phyloP scores from a whole-genome alignment of 257 asterid genomes.

The Solanum bulbocastanum region DNA sequence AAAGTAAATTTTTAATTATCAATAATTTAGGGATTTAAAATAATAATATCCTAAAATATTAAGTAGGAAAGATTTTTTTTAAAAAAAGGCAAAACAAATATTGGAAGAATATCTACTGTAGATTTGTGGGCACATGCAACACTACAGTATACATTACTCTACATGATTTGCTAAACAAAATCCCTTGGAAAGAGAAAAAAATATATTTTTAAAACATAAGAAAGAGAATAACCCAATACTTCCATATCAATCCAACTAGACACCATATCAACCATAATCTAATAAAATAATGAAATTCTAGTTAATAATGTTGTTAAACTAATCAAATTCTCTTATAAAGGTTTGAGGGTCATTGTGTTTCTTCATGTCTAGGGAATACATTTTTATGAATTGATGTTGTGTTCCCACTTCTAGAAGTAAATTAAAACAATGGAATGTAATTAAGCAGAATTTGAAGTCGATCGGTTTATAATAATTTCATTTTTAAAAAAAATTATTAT shows the following conservation, averaged over 20 bases:
- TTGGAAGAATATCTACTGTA: slow-evolving; percentile 33
- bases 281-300: slow-evolving; percentile 16
- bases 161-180: slow-evolving; percentile 11
- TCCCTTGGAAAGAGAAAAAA: not conserved
- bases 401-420: not conserved
- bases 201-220: not conserved
- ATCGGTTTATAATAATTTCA: not conserved
- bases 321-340: not conserved
- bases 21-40: not conserved
- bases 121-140: slow-evolving; percentile 39
- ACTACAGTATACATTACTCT: slow-evolving; percentile 4
- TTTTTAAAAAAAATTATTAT: too few species aligned
- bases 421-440: slow-evolving; percentile 1
- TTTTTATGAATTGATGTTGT: not conserved
- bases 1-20: not conserved
- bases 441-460: too few species aligned
- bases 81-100: not conserved
- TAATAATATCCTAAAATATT: not conserved
- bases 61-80: not conserved
- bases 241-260: slow-evolving; percentile 27
- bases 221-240: not conserved
- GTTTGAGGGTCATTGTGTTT: not conserved
- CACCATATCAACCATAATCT: slow-evolving; percentile 34
- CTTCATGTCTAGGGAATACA: slow-evolving; percentile 1
- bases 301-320: not conserved